phyloP scores from a whole-genome alignment of 31 red algal genomes.

The Endocladia muricata region DNA sequence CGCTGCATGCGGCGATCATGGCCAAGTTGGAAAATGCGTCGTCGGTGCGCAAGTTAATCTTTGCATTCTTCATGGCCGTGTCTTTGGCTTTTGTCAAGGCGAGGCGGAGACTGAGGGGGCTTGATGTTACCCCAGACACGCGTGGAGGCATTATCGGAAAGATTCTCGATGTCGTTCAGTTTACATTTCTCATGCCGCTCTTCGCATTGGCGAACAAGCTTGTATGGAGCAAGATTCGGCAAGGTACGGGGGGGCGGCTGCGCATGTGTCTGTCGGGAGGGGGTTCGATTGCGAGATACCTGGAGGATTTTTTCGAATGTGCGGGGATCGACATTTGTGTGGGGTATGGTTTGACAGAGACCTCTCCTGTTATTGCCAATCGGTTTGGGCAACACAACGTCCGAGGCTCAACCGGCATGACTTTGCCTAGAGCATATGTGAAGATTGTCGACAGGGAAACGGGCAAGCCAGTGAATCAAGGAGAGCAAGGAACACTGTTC shows the following conservation, averaged over 20 bases:
- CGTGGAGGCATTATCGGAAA: neutral
- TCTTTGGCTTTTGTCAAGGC: constrained; percentile 21
- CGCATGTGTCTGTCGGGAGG: constrained; percentile 75
- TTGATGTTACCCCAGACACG: constrained; percentile 1
- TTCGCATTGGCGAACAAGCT: constrained; percentile 60
- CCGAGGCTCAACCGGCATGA: constrained; percentile 75
- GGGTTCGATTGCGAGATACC: constrained; percentile 76
- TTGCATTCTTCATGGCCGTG: constrained; percentile 45
- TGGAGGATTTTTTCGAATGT: constrained; percentile 95
- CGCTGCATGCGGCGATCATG: constrained; percentile 61
- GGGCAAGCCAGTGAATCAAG: constrained; percentile 25
- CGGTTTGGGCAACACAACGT: constrained; percentile 76
- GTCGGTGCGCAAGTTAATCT: constrained; percentile 29
- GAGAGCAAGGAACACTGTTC: constrained; percentile 65
- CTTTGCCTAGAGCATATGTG: constrained; percentile 44
- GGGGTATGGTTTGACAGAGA: constrained; percentile 94
- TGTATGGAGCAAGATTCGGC: constrained; percentile 78
- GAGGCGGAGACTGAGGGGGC: constrained; percentile 25
- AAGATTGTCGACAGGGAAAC: constrained; percentile 82
- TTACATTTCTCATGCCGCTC: constrained; percentile 69
- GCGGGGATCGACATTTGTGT: constrained; percentile 72
- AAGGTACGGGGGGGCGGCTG: constrained; percentile 64
- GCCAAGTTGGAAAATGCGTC: constrained; percentile 42
- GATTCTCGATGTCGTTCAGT: constrained; percentile 12
- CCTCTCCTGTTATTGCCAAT: constrained; percentile 87